These are phyloP conservation scores for Penicillium sp. DNA, from an alignment of 2,329 filamentous ascomycete species.

Conservation along the genomic window DNA sequence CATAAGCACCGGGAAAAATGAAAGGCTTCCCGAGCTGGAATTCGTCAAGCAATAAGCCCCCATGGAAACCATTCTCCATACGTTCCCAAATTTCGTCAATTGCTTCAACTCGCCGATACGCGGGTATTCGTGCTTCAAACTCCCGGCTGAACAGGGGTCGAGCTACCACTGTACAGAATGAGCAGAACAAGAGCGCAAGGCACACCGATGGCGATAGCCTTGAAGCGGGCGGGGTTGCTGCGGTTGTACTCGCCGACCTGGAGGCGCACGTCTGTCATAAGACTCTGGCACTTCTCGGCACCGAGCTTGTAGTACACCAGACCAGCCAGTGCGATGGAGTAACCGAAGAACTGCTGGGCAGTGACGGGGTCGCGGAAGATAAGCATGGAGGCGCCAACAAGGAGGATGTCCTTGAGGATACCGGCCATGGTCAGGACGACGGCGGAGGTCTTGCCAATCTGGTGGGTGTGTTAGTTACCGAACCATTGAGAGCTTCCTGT, in stretches of 20 bases:
- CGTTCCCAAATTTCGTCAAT: conserved; percentile 5
- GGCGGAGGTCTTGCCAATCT: conserved; percentile 75
- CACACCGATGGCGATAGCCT: conserved; percentile 20
- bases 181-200: conserved; percentile 19
- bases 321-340: conserved; percentile 63
- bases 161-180: conserved; percentile 23
- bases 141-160: conserved; percentile 16
- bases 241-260: conserved; percentile 29
- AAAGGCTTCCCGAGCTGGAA: conserved; percentile 4
- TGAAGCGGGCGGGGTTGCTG: conserved; percentile 23
- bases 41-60: conserved; percentile 8
- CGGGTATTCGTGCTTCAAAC: conserved; percentile 14
- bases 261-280: conserved; percentile 45
- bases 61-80: background rate
- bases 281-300: conserved; percentile 51
- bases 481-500: background rate
- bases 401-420: conserved; percentile 78
- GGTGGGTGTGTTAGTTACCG: conserved; percentile 14
- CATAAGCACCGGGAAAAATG: conserved; percentile 6
- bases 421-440: conserved; percentile 77
- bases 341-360: conserved; percentile 67
- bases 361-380: conserved; percentile 71
- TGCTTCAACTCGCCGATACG: conserved; percentile 2
- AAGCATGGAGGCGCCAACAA: conserved; percentile 68
- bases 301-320: conserved; percentile 64